These are phyloP conservation scores for Viola odorata DNA, from an alignment of 345 rosid species.

Conservation along the genomic window DNA sequence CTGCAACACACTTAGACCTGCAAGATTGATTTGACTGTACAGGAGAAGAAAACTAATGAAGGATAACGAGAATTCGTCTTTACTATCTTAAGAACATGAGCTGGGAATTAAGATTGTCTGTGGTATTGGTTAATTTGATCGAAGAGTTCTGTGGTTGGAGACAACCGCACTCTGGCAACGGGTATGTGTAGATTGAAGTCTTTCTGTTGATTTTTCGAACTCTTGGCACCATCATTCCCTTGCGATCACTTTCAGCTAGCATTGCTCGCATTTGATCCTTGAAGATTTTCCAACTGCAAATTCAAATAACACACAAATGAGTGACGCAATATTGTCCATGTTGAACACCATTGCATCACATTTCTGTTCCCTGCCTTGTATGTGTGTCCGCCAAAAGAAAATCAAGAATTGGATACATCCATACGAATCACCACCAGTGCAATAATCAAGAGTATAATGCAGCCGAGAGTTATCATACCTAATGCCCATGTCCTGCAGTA, in stretches of 20 bases:
- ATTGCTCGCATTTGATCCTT: conserved; percentile 59
- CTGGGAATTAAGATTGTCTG: conserved; percentile 6
- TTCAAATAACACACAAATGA: not conserved
- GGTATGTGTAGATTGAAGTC: conserved; percentile 75
- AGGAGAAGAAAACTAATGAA: not conserved
- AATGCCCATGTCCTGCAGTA: conserved; percentile 64
- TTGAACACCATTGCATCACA: not conserved
- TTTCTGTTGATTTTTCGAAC: conserved; percentile 74
- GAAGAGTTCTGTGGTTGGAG: conserved; percentile 52
- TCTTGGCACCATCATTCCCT: conserved; percentile 78
- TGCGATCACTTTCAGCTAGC: conserved; percentile 79
- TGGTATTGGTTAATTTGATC: conserved; percentile 20
- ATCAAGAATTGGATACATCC: not conserved
- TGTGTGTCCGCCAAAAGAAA: too few species aligned
- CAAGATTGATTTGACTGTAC: not conserved
- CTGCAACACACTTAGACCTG: too few species aligned
- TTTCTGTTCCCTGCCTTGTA: not conserved
- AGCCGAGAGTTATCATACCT: conserved; percentile 42
- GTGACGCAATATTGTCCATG: not conserved
- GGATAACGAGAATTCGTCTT: too few species aligned
- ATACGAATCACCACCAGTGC: too few species aligned
- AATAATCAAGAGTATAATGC: not conserved
- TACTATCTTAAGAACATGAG: not conserved
- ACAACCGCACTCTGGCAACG: conserved; percentile 84
- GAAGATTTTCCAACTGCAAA: conserved; percentile 73